Base-by-base conservation (phyloP, 2,329 filamentous ascomycete genomes). In the Fusarium keratoplasticum region DNA sequence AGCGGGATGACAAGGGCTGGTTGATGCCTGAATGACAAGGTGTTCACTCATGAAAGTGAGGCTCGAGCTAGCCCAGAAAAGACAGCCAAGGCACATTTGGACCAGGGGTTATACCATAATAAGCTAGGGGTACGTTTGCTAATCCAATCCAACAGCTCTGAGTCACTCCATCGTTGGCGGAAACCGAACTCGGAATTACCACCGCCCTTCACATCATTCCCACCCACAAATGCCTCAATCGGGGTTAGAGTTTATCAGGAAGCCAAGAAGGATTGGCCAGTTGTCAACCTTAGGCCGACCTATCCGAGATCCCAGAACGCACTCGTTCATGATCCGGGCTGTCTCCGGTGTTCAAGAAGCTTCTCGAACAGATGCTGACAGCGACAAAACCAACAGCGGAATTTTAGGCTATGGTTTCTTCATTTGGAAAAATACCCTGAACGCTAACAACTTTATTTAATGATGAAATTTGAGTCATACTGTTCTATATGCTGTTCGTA, bases 1-100 rank as follows among this genome's bases (percentile, higher is more conserved):
- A 40, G 58, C 47, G 55, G 64, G 74, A 74, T 61, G 58, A 55
- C 61, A 60, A 72, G 29, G 47, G 62, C 71, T 55, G 2, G n/a
- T 69, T 44, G 61, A 0, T 64, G 72, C 72, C 72, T 74, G 13
- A 5, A 27, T 35, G 2, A 4, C 50, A 47, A 74, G 72, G 72
- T 69, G 25, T 1, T 1, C 0, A 2, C 27, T 67, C 70, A 67
- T 63, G 70, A 71, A 57, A 63, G 9, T 67, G 66, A 59, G 59
- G 47, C 31, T 67, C 13, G n/a, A 40, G 42, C 55, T 29, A 50
- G 31, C 40, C 44, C 22, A 38, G 44, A 61, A 65, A 27, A 40
- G 57, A 38, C 22, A 25, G 40, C 31, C 64, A 62, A 11, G 38
- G 35, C 42, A 18, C 18, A 64, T 59, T 36, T 4, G 2, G 25